Evolutionary conservation across 306 rosid genomes (phyloP).

Genomic region (Medicago ruthenica): DNA sequence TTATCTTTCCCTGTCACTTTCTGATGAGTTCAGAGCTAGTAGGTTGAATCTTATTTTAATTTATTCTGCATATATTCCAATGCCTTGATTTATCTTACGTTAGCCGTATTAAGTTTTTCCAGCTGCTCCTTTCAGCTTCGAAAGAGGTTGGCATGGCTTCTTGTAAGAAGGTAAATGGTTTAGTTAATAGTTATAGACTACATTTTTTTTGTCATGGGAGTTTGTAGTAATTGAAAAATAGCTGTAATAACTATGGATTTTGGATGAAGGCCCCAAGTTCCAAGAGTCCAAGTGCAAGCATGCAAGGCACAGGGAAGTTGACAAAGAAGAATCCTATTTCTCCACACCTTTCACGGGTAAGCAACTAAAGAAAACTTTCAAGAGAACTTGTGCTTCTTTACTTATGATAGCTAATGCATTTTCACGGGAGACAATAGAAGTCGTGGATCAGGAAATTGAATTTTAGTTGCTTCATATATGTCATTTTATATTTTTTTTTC

Average conservation of each 20-base stretch:
- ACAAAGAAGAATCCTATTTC: slow-evolving; percentile 51
- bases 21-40: slow-evolving; percentile 1
- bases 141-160: slow-evolving; percentile 54
- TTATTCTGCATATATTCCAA: slow-evolving; percentile 23
- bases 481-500: slow-evolving; percentile 18
- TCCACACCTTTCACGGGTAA: slow-evolving; percentile 67
- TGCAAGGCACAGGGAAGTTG: slow-evolving; percentile 59
- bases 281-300: slow-evolving; percentile 58
- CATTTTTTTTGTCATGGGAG: not conserved
- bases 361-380: slow-evolving; percentile 25
- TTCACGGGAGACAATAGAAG: slow-evolving; percentile 13
- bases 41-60: slow-evolving; percentile 21
- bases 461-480: slow-evolving; percentile 20
- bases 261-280: slow-evolving; percentile 61
- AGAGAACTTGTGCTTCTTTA: slow-evolving; percentile 27
- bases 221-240: not conserved
- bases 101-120: slow-evolving; percentile 5
- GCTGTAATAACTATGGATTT: slow-evolving; percentile 35
- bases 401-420: slow-evolving; percentile 17
- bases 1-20: slow-evolving; percentile 7
- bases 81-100: slow-evolving; percentile 15
- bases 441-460: slow-evolving; percentile 18
- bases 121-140: slow-evolving; percentile 56
- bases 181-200: slow-evolving; percentile 11
- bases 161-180: slow-evolving; percentile 68